These are phyloP conservation scores for Metarhizium album DNA, from an alignment of 2,329 filamentous ascomycete genomes.

Conservation along the genomic window DNA sequence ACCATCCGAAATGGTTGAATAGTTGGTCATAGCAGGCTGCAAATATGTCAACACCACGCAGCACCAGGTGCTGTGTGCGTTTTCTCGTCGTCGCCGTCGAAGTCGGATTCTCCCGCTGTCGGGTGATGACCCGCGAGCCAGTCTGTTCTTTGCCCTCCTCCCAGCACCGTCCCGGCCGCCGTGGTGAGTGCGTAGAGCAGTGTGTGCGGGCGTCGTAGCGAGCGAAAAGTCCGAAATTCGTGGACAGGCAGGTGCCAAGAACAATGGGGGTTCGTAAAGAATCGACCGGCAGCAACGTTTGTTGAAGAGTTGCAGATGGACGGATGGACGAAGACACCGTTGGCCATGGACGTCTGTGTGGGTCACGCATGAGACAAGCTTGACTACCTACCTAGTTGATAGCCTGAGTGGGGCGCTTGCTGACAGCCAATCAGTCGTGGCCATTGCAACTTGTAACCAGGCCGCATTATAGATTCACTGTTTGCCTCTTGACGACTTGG, in stretches of 20 bases:
- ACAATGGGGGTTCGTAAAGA: neutral
- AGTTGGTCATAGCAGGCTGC: constrained; percentile 39
- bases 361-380: neutral
- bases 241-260: neutral
- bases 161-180: neutral
- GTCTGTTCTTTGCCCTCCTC: neutral
- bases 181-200: neutral
- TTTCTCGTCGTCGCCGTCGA: neutral
- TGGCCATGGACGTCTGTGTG: neutral
- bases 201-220: neutral
- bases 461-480: too few species aligned
- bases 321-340: neutral
- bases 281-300: neutral
- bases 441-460: too few species aligned
- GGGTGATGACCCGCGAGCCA: neutral
- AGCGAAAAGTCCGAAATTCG: neutral
- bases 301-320: neutral
- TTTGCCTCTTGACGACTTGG: too few species aligned
- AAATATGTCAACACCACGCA: neutral
- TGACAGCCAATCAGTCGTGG: neutral
- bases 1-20: constrained; percentile 41
- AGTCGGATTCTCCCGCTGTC: neutral
- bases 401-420: too few species aligned
- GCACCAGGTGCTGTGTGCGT: constrained; percentile 4
- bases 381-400: neutral